A percentile compares a stretch with the other conserved stretches of the same genome.
phyloP scores from a whole-genome alignment of 345 rosid species.

The Pistacia atlantica region DNA sequence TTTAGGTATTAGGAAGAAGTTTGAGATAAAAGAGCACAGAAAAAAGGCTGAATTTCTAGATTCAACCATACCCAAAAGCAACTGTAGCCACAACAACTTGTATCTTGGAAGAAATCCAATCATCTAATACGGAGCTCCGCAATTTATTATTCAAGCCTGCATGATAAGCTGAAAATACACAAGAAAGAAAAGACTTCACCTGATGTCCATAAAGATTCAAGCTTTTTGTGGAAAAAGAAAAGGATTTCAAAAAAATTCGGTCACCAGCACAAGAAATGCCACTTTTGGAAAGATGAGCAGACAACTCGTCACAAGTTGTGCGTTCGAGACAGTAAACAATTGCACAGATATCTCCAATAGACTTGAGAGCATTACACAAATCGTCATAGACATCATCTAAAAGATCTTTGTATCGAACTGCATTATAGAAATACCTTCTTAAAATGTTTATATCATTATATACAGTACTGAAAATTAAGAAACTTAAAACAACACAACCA shows the following conservation, averaged over 20 bases:
- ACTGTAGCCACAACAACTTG: slow-evolving; percentile 98
- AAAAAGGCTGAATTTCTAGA: slow-evolving; percentile 5
- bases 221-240: not conserved
- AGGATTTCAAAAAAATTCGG: not conserved
- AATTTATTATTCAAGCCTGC: slow-evolving; percentile 86
- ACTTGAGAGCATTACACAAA: slow-evolving; percentile 64
- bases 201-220: not conserved
- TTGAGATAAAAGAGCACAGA: not conserved
- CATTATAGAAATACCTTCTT: slow-evolving; percentile 34
- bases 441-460: slow-evolving; percentile 28
- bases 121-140: slow-evolving; percentile 80
- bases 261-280: slow-evolving; percentile 93
- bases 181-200: slow-evolving; percentile 4
- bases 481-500: slow-evolving; percentile 7
- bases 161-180: slow-evolving; percentile 73
- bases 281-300: slow-evolving; percentile 66
- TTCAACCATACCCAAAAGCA: slow-evolving; percentile 83
- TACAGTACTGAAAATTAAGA: not conserved
- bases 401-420: slow-evolving; percentile 95
- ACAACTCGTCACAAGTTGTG: slow-evolving; percentile 82
- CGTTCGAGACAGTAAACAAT: slow-evolving; percentile 97
- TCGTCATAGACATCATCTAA: slow-evolving; percentile 73
- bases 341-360: slow-evolving; percentile 74
- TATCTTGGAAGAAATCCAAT: slow-evolving; percentile 89
- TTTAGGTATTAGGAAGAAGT: slow-evolving; percentile 1